Evolutionary conservation across 352 stramenopile species (phyloP).

Genomic region (Phytophthora fragariaefolia): DNA sequence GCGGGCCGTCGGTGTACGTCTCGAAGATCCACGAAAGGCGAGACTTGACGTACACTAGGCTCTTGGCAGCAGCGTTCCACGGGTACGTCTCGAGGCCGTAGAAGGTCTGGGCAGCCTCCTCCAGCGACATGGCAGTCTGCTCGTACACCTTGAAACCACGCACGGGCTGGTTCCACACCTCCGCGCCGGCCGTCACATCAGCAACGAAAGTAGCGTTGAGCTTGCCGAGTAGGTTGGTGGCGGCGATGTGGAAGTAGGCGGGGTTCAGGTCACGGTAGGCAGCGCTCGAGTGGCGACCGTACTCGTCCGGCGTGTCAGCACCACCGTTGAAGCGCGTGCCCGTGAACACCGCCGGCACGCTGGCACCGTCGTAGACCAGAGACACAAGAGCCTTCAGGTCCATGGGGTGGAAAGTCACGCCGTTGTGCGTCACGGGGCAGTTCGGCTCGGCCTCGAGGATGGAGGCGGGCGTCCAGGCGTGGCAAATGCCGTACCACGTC

Average conservation of each 20-base stretch:
- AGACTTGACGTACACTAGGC: constrained; percentile 47
- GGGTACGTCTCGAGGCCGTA: constrained; percentile 46
- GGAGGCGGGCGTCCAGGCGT: neutral
- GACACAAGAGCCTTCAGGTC: neutral
- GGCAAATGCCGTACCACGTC: constrained; percentile 2
- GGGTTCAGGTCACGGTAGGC: constrained; percentile 50
- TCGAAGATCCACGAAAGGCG: constrained; percentile 51
- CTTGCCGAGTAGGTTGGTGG: constrained; percentile 46
- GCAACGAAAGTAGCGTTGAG: constrained; percentile 47
- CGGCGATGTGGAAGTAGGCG: constrained; percentile 48
- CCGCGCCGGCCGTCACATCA: constrained; percentile 40
- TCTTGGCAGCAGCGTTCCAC: constrained; percentile 48
- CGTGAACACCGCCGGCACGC: neutral
- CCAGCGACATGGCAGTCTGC: constrained; percentile 29
- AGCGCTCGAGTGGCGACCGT: constrained; percentile 41
- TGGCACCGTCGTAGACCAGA: neutral
- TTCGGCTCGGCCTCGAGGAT: neutral
- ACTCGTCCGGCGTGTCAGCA: constrained; percentile 16
- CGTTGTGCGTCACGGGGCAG: neutral
- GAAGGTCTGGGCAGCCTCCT: constrained; percentile 39
- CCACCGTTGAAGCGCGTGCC: neutral
- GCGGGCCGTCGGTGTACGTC: constrained; percentile 36
- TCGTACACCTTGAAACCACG: constrained; percentile 46
- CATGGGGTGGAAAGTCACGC: neutral
- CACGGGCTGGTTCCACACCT: constrained; percentile 69